phyloP scores from a whole-genome alignment of 1,284 basidiomycete genomes.

The Schizopora paradoxa region DNA sequence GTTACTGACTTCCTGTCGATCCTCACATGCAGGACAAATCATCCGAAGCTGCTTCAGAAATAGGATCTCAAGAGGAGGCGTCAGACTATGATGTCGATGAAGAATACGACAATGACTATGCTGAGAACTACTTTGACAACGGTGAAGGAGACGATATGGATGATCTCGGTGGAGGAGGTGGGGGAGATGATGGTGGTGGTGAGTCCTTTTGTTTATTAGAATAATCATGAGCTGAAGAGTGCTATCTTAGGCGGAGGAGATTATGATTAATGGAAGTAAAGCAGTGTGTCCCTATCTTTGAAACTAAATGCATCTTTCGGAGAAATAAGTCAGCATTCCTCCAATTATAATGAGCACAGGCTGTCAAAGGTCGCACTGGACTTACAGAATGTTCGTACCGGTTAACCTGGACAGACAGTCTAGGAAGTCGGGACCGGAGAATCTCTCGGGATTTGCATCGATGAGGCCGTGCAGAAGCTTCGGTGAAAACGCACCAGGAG shows the following conservation, averaged over 20 bases:
- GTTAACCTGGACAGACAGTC: too few species aligned
- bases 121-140: slow-evolving; percentile 82
- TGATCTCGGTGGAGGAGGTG: slow-evolving; percentile 61
- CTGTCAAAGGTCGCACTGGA: too few species aligned
- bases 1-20: slow-evolving; percentile 8
- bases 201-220: slow-evolving; percentile 29
- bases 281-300: too few species aligned
- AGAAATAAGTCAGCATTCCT: too few species aligned
- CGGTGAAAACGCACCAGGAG: too few species aligned
- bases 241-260: too few species aligned
- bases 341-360: too few species aligned
- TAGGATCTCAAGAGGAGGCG: slow-evolving; percentile 52
- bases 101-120: slow-evolving; percentile 82
- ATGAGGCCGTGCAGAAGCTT: too few species aligned
- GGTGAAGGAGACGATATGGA: slow-evolving; percentile 75
- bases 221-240: neutral
- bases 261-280: neutral
- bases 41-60: slow-evolving; percentile 57
- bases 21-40: slow-evolving; percentile 50
- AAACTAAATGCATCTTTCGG: too few species aligned
- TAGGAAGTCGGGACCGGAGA: too few species aligned
- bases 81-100: slow-evolving; percentile 81
- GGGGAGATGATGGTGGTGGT: slow-evolving; percentile 57
- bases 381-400: too few species aligned
- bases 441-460: too few species aligned